Conservation (phyloP, 2,329 filamentous ascomycete species). For the Tolypocladium paradoxum region DNA sequence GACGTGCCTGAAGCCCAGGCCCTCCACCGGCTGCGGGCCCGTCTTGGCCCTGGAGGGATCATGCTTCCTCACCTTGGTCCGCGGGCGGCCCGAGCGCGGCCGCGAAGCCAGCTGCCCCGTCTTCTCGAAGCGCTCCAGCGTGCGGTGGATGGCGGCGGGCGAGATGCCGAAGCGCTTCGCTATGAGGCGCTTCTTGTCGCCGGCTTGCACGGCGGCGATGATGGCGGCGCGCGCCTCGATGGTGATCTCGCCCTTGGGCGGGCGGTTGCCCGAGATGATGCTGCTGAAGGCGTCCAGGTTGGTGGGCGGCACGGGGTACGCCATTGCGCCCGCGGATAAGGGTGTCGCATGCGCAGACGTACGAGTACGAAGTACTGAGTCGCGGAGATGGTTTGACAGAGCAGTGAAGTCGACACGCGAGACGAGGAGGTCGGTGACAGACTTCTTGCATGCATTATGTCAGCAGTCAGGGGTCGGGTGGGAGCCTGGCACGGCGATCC, state of each 20-base stretch:
- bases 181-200: not conserved
- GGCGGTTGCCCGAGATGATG: constrained; percentile 1
- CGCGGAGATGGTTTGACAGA: too few species aligned
- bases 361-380: too few species aligned
- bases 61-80: not conserved
- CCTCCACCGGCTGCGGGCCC: not conserved
- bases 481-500: too few species aligned
- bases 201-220: constrained; percentile 2
- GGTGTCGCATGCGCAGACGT: not conserved
- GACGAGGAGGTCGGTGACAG: not conserved
- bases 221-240: constrained; percentile 1
- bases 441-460: not conserved
- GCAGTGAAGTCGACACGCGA: too few species aligned
- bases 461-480: too few species aligned
- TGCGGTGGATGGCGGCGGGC: not conserved
- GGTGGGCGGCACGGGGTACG: constrained; percentile 26
- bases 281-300: not conserved
- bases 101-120: not conserved
- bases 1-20: not conserved
- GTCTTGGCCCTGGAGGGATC: not conserved
- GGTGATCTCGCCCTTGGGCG: not conserved
- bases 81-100: constrained; percentile 1
- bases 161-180: constrained; percentile 1
- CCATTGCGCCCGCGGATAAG: not conserved
- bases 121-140: constrained; percentile 1